phyloP scores from a whole-genome alignment of 2,329 filamentous ascomycete genomes.

The Fusarium circinatum region DNA sequence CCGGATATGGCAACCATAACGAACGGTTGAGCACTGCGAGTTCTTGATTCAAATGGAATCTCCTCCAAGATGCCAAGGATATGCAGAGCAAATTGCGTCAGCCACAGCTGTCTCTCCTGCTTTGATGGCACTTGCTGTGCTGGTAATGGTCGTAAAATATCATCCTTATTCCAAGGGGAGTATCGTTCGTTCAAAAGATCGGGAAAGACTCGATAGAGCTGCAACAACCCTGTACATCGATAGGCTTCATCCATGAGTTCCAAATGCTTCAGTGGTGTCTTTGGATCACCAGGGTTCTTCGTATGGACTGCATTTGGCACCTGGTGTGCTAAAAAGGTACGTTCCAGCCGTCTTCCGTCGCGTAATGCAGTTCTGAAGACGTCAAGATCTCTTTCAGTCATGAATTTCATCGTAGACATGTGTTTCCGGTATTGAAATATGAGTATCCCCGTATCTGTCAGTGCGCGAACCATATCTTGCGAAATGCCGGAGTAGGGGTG shows the following conservation, averaged over 20 bases:
- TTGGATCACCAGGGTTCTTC: not conserved
- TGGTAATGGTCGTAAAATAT: not conserved
- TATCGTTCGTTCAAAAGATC: slow-evolving; percentile 3
- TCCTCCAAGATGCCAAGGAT: not conserved
- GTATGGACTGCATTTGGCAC: not conserved
- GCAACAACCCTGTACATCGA: not conserved
- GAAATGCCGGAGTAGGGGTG: slow-evolving; percentile 4
- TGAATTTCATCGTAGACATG: not conserved
- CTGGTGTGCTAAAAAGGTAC: not conserved
- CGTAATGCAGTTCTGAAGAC: not conserved
- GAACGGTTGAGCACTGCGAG: slow-evolving; percentile 9
- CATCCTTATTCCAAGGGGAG: not conserved
- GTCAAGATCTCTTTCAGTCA: not conserved
- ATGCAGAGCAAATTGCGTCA: not conserved
- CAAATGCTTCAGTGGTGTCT: not conserved
- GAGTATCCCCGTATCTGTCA: not conserved
- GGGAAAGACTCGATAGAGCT: slow-evolving; percentile 3
- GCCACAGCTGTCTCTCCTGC: not conserved
- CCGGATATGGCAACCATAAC: slow-evolving; percentile 8
- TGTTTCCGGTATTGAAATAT: not conserved
- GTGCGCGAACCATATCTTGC: not conserved
- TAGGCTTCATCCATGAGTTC: slow-evolving; percentile 7
- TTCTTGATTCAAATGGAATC: slow-evolving; percentile 3
- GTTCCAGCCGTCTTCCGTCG: not conserved
- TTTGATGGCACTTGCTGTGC: not conserved